Percentiles rank a stretch among this genome's conserved stretches.
Conservation (phyloP, 768 basidiomycete genomes). For the Filobasidium wieringae region DNA sequence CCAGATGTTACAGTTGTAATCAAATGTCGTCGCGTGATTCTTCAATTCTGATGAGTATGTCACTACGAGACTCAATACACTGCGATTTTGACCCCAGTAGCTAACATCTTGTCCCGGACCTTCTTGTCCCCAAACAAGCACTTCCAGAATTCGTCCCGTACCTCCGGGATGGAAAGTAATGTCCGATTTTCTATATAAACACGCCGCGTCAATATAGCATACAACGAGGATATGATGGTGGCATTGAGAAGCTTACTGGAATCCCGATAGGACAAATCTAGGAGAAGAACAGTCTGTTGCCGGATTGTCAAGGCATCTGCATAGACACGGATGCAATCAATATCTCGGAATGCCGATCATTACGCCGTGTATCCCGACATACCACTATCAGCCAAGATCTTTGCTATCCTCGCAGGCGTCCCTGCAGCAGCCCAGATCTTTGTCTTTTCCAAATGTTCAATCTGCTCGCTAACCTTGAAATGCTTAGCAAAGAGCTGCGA, state of each 20-base stretch:
- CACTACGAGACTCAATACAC: too few species aligned
- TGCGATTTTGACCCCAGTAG: conserved; percentile 26
- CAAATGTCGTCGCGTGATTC: too few species aligned
- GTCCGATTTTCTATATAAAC: conserved; percentile 28
- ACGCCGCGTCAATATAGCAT: background rate
- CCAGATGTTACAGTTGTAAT: too few species aligned
- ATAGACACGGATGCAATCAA: background rate
- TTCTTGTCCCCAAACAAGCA: conserved; percentile 25
- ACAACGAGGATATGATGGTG: too few species aligned
- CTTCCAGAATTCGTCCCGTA: conserved; percentile 36
- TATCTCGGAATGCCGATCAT: background rate
- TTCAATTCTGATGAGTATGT: too few species aligned
- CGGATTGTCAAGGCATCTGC: conserved; percentile 13
- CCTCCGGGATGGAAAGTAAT: conserved; percentile 32
- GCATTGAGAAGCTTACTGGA: background rate
- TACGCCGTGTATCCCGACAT: conserved; percentile 8
- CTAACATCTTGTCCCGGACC: conserved; percentile 21
- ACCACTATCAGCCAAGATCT: conserved; percentile 47
- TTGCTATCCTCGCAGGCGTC: conserved; percentile 81
- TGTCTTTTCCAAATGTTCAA: conserved; percentile 68
- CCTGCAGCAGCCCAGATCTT: conserved; percentile 80
- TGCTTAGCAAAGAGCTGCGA: conserved; percentile 74
- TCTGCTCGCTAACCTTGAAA: conserved; percentile 78
- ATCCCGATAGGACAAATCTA: conserved; percentile 12
- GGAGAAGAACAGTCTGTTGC: conserved; percentile 13